Evolutionary conservation across 106 monocot genomes (phyloP), one percentile per base, ranked within the genome.

Genomic region (Iris macrosiphon): DNA sequence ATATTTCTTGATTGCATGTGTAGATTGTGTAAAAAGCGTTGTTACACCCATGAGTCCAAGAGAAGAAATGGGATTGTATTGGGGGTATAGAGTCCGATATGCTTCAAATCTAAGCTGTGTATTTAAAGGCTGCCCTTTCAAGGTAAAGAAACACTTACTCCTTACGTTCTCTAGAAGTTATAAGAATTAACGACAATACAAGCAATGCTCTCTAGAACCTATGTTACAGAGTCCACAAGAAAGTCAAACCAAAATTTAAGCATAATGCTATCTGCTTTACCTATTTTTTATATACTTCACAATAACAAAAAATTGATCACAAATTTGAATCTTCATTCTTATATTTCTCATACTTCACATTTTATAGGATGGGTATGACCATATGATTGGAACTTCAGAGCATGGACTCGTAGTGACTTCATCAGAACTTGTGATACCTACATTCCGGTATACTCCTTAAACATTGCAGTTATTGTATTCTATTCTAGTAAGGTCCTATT

Each of bases 31-130:
- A 25, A 86, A 69, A 59, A 77, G 69, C 45, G 69, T 86, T 61
- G 90, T 87, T 65, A 17, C 66, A 26, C 31, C 77, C 20, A 74
- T 54, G 40, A 61, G 31, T 39, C 96, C 87, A 69, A 74, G 66
- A 57, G 78, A 96, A 63, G 71, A 83, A 80, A 68, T 79, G 65
- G 90, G 80, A 49, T 57, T 75, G 37, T 98, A 87, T 62, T 86
- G 90, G 90, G 96, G 90, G 0, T 91, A 91, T 66, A 90, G 66
- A 68, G 87, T 98, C 14, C 79, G 96, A 57, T 98, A 90, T 78
- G 83, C 86, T 48, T 64, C 77, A 47, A 91, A 70, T 54, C 60
- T 98, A 22, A 78, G 74, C 52, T 68, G 60, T 57, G 78, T 87
- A 48, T 78, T 98, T 45, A 75, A 61, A 30, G 52, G 61, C 29